These are phyloP conservation scores for Erythrophleum ivorense DNA, from an alignment of 331 rosid species.

Conservation along the genomic window DNA sequence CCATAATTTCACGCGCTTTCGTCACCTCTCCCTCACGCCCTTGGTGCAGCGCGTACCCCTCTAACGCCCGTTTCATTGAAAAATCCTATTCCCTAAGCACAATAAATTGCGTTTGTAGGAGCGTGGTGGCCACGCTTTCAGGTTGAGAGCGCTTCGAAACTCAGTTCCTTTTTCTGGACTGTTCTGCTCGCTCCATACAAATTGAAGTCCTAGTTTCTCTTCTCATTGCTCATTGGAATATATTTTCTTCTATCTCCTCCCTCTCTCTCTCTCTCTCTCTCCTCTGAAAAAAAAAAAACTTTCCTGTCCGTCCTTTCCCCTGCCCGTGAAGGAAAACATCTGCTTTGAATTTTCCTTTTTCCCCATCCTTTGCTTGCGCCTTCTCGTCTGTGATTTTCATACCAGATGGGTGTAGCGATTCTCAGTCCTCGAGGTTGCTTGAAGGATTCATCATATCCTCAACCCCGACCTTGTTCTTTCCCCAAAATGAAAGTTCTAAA, in stretches of 20 bases:
- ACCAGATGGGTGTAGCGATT: constrained; percentile 44
- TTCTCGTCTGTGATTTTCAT: background rate
- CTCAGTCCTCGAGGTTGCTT: constrained; percentile 45
- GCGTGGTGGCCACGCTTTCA: constrained; percentile 1
- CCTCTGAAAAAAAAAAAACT: too few species aligned
- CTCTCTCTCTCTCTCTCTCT: too few species aligned
- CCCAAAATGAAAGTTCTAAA: constrained; percentile 19
- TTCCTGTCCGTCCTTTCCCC: too few species aligned
- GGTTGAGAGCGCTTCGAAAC: too few species aligned
- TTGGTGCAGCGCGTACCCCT: background rate
- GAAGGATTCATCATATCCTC: background rate
- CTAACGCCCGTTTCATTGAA: background rate
- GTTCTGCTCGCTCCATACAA: background rate
- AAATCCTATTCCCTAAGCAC: background rate
- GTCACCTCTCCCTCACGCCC: background rate
- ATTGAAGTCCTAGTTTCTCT: background rate
- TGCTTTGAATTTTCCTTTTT: background rate
- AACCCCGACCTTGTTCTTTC: constrained; percentile 3
- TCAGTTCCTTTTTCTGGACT: background rate
- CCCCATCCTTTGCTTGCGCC: too few species aligned
- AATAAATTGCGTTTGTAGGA: background rate
- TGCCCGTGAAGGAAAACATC: too few species aligned
- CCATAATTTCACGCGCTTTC: background rate
- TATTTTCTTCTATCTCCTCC: background rate
- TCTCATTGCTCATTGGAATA: background rate